Evolutionary conservation across 352 stramenopile genomes (phyloP).

Genomic region (Globisporangium spiculum): DNA sequence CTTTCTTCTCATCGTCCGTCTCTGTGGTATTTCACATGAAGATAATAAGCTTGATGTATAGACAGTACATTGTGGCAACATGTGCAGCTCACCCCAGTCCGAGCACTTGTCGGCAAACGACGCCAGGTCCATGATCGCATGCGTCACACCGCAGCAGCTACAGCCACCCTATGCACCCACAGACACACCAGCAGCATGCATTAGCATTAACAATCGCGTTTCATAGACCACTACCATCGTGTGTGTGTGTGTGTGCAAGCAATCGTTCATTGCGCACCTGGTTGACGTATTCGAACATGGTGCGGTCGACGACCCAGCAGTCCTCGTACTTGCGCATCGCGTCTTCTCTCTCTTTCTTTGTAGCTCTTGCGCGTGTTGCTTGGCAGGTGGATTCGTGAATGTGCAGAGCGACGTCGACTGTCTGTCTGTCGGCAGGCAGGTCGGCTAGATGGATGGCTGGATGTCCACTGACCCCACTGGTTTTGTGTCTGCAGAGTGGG

Average conservation of each 20-base stretch:
- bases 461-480: neutral
- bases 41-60: neutral
- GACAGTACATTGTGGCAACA: neutral
- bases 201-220: neutral
- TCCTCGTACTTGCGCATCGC: constrained; percentile 75
- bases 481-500: neutral
- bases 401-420: neutral
- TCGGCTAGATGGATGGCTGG: neutral
- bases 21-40: constrained; percentile 36
- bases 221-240: neutral
- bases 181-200: neutral
- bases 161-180: constrained; percentile 68
- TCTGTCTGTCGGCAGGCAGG: too few relatives aligned
- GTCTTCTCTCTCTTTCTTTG: neutral
- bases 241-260: neutral
- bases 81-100: constrained; percentile 61
- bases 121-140: constrained; percentile 84
- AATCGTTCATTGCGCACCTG: constrained; percentile 32
- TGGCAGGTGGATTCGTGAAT: constrained; percentile 1
- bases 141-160: constrained; percentile 89
- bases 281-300: constrained; percentile 94
- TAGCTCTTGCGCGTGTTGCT: neutral
- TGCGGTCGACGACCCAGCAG: constrained; percentile 90
- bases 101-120: constrained; percentile 87
- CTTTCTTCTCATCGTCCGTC: constrained; percentile 89